Evolutionary conservation across 2,329 filamentous ascomycete species (phyloP), one percentile per base, ranked within the genome.

Genomic region (Macroventuria anomochaeta): DNA sequence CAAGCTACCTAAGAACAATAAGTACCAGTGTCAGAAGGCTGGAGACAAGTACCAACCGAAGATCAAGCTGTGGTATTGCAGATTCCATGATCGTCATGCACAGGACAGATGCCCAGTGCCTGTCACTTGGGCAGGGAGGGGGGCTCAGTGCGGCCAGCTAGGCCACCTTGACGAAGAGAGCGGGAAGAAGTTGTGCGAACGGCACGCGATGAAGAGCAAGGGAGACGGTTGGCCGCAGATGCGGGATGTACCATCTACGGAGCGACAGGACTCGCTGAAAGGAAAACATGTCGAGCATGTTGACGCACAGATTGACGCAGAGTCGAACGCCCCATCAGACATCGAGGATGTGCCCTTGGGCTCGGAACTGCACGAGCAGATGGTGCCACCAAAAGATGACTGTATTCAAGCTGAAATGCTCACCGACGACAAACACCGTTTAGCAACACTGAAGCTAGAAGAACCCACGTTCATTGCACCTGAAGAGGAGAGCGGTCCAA

Each of bases 1-100:
- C 50, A 56, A 56, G 32, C 39, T 57, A 26, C 58, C 55, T 1
- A 47, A 48, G 3, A 60, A 61, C 18, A 21, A 49, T 40, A 46
- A 46, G 12, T 61, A 58, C 32, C 42, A 53, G n/a, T 61, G 58
- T 28, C 53, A 52, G 3, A 51, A 54, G 12, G 20, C 42, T 13
- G 58, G 46, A 3, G 40, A 50, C 26, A 47, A 55, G 25, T 44
- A 49, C 10, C 50, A 61, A 13, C 31, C 25, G 5, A n/a, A 29
- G 13, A 29, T 41, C 6, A 10, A 25, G 3, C 28, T 39, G 2
- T 59, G 50, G 50, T 59, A 57, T 20, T 61, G 58, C 25, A 38
- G 13, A 8, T 36, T 43, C n/a, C 58, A 61, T 39, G 58, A 59
- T 36, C 36, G 26, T 3, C 43, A 47, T 32, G 43, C 56, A 17